Base-by-base conservation (phyloP, 2,329 filamentous ascomycete genomes). In the Pseudogymnoascus sp. region DNA sequence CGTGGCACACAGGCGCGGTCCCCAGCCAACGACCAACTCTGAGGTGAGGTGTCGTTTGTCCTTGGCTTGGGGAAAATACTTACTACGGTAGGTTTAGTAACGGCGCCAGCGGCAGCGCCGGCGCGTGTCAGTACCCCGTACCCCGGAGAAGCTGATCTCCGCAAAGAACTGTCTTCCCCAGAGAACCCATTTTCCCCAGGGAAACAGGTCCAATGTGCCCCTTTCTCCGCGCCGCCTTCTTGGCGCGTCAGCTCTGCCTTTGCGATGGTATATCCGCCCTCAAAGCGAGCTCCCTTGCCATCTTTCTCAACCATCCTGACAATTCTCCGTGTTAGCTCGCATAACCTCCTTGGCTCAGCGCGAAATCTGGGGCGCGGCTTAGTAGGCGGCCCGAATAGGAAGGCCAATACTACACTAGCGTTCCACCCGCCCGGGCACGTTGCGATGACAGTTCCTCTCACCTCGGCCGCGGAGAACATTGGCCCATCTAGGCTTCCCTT, bases 341-440 rank as follows among this genome's bases (percentile, higher is more conserved):
- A 25, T 14, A 14, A 18, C n/a, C 25, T 12, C 25, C n/a, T 33
- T 54, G n/a, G 47, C 47, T 33, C 33, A 54, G 25, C 47, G 33
- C 16, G 47, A 54, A 54, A 54, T 54, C 47, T n/a, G 47, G 43
- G 43, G 43, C 43, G 18, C 43, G 43, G 47, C 47, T 54, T 33
- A 8, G 8, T 54, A 12, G 28, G 28, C 25, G 25, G 47, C 9
- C 47, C 8, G 14, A 54, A 18, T 18, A 33, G 47, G 47, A 54
- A 54, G 47, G 47, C 5, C n/a, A 4, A 9, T 12, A 54, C 33
- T 9, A 7, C 28, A 54, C 4, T 33, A 54, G 47, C 47, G 47
- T 54, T 54, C 47, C 47, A 54, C 47, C 25, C 47, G 47, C 47
- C 47, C 47, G 47, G 47, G 47, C 47, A 33, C 25, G 5, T 16